Conservation (phyloP, 495 filamentous ascomycete genomes). For the Tetracladium marchalianum region DNA sequence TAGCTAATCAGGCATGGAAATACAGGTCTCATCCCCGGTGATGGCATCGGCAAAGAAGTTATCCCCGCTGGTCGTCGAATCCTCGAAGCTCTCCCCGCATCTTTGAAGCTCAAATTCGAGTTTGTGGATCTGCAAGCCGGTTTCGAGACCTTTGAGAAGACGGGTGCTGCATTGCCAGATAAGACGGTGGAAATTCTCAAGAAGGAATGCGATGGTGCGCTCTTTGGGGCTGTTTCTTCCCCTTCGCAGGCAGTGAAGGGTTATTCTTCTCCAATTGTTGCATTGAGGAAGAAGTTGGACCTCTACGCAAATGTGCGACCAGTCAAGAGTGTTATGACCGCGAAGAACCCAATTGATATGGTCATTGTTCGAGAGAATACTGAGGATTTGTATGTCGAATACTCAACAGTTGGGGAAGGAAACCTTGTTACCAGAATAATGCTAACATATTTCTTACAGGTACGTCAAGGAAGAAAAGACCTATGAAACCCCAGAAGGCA, state of each 20-base stretch:
- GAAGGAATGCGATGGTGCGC: slow-evolving; percentile 86
- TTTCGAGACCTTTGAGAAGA: slow-evolving; percentile 84
- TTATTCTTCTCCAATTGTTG: slow-evolving; percentile 96
- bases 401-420: neutral
- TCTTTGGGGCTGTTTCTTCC: slow-evolving; percentile 94
- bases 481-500: slow-evolving; percentile 53
- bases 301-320: slow-evolving; percentile 97
- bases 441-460: no score
- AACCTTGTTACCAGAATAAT: neutral
- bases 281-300: slow-evolving; percentile 87
- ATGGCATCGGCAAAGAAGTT: slow-evolving; percentile 97
- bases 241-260: slow-evolving; percentile 81
- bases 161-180: slow-evolving; percentile 78
- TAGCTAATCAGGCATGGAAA: neutral
- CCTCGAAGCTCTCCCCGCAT: slow-evolving; percentile 79
- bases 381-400: slow-evolving; percentile 55
- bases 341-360: slow-evolving; percentile 69
- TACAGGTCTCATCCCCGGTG: slow-evolving; percentile 82
- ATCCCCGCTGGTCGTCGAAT: slow-evolving; percentile 88
- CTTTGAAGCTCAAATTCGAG: slow-evolving; percentile 80
- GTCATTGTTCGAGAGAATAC: slow-evolving; percentile 99
- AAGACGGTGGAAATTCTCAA: slow-evolving; percentile 78
- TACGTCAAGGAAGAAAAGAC: slow-evolving; percentile 98
- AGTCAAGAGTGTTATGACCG: slow-evolving; percentile 68
- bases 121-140: slow-evolving; percentile 89